Conservation (phyloP, 805 yeast species). For the Wickerhamomyces bovis region DNA sequence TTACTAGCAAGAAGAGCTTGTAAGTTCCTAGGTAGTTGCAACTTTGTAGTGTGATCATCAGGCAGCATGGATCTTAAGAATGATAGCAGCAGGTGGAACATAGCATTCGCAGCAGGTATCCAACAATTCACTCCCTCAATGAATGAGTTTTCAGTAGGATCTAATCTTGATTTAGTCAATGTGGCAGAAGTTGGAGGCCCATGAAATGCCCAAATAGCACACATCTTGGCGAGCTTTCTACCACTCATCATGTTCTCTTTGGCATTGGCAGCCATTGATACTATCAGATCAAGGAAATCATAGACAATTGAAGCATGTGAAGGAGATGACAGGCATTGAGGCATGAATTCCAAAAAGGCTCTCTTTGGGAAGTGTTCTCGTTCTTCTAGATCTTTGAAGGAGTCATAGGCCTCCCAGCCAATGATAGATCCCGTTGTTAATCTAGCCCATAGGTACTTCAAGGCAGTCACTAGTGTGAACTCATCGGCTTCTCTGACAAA, state of each 20-base stretch:
- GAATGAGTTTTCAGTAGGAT: conserved; percentile 34
- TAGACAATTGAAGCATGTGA: conserved; percentile 87
- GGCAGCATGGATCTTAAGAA: conserved; percentile 77
- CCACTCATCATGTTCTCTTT: conserved; percentile 75
- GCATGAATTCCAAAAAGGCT: conserved; percentile 79
- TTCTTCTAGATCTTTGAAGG: conserved; percentile 58
- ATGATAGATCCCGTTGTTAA: conserved; percentile 72
- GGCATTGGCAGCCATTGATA: conserved; percentile 72
- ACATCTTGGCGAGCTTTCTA: conserved; percentile 71
- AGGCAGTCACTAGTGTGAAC: conserved; percentile 62
- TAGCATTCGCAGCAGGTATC: conserved; percentile 80
- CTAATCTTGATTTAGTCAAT: conserved; percentile 21
- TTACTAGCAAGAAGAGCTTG: conserved; percentile 59
- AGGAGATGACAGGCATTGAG: conserved; percentile 73
- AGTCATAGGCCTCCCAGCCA: conserved; percentile 80
- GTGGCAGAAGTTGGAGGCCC: conserved; percentile 24
- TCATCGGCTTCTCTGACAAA: conserved; percentile 53
- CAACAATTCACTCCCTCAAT: conserved; percentile 69
- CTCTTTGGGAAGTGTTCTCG: conserved; percentile 61
- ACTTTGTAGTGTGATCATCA: conserved; percentile 47
- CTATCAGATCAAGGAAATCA: conserved; percentile 77
- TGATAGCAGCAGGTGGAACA: conserved; percentile 72
- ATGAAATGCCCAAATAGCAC: conserved; percentile 86
- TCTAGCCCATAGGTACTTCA: conserved; percentile 85
- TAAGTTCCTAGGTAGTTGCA: conserved; percentile 58